Evolutionary conservation across 2,329 filamentous ascomycete species (phyloP).

Genomic region (Hypoxylon sp.): DNA sequence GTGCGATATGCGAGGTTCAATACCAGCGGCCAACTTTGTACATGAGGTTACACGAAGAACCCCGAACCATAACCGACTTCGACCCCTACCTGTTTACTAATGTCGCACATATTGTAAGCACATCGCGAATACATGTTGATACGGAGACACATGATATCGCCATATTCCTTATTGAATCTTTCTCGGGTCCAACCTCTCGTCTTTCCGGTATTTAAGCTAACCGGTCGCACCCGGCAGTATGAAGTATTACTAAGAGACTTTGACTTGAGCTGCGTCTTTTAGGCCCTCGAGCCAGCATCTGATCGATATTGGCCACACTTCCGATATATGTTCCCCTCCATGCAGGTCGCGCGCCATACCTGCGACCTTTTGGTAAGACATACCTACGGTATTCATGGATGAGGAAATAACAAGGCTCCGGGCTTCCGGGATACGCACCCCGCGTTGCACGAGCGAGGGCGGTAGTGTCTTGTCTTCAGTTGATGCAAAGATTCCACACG

Average conservation of each 20-base stretch:
- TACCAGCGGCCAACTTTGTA: conserved; percentile 19
- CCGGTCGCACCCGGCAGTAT: conserved; percentile 1
- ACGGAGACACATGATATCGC: conserved; percentile 16
- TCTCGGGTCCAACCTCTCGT: conserved; percentile 6
- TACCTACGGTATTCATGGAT: conserved; percentile 18
- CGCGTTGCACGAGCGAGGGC: conserved; percentile 33
- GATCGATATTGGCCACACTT: background rate
- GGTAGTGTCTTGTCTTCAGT: conserved; percentile 18
- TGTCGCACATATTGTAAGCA: conserved; percentile 14
- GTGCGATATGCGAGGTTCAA: conserved; percentile 35
- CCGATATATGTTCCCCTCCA: conserved; percentile 13
- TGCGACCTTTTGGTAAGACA: conserved; percentile 25
- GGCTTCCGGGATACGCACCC: conserved; percentile 28
- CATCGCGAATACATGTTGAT: conserved; percentile 10
- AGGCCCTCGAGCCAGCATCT: background rate
- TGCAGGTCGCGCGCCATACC: conserved; percentile 27
- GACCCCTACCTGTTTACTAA: conserved; percentile 8
- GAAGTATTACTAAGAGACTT: background rate
- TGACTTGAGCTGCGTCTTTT: conserved; percentile 5
- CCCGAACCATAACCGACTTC: conserved; percentile 15
- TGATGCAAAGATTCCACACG: background rate
- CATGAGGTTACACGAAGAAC: conserved; percentile 28
- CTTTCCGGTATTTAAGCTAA: background rate
- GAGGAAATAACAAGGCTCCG: conserved; percentile 19
- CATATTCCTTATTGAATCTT: conserved; percentile 9